Evolutionary conservation across 331 rosid genomes (phyloP), one percentile per base, ranked within the genome.

Genomic region (Quercus tomentella): DNA sequence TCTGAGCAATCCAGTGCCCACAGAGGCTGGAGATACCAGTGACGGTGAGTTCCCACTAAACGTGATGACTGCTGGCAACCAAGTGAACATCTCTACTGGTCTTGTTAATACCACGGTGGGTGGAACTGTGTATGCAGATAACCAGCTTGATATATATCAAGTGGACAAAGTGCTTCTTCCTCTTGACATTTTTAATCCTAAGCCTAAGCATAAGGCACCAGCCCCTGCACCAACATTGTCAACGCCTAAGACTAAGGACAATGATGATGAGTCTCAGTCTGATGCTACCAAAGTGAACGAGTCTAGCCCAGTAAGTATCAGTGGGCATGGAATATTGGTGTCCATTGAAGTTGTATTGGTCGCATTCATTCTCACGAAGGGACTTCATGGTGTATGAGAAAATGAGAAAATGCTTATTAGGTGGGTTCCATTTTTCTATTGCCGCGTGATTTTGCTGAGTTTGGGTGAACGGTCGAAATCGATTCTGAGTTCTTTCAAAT

Each of bases 131-230:
- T 87, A 87, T 15, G 23, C 66, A 0, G 88, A 87, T 73, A 81
- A 72, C 11, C 88, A 79, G 73, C 84, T 87, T 51, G 83, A 77
- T 58, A 74, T 87, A 30, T 87, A 87, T 74, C 82, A 66, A 55
- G 86, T 87, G 4, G 90, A 77, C 15, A 87, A 76, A 45, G 88
- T 87, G 58, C 90, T 87, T 76, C 49, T 87, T 63, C 91, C 91
- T 62, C 79, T 76, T 0, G 91, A 85, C 1, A 82, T 85, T 51
- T 72, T 82, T 3, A 4, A 87, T 23, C 78, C 58, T 28, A 61
- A 82, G 1, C 57, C 74, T 1, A 49, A 49, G 54, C 17, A 3
- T 49, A 49, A 49, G 54, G 54, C 54, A 11, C 15, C 15, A 49
- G 54, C 45, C 45, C 85, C 89, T 0, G 16, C 67, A 5, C 81